phyloP scores from a whole-genome alignment of 805 yeast genomes.

The Candida sanyiensis region DNA sequence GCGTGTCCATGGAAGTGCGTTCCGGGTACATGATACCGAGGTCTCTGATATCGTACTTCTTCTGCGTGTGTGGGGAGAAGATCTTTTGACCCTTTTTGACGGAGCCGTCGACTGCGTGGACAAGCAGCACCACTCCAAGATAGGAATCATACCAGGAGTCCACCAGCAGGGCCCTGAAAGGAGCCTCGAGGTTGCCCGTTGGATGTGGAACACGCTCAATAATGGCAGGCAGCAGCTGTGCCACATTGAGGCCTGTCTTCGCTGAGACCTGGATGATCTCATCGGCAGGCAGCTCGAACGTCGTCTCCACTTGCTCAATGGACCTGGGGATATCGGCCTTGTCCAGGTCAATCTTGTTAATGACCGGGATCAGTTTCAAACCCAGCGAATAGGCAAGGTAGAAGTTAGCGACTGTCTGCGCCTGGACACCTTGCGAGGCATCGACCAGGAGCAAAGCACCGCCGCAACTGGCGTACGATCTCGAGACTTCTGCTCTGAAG shows the following conservation, averaged over 20 bases:
- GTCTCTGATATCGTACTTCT: slow-evolving; percentile 81
- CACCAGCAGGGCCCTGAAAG: slow-evolving; percentile 74
- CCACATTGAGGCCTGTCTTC: slow-evolving; percentile 82
- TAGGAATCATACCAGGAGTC: slow-evolving; percentile 97
- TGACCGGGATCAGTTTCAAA: slow-evolving; percentile 76
- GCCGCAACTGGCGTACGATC: slow-evolving; percentile 94
- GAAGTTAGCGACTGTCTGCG: slow-evolving; percentile 97
- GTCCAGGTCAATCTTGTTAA: slow-evolving; percentile 86
- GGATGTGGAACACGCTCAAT: slow-evolving; percentile 82
- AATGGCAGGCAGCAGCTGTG: slow-evolving; percentile 71
- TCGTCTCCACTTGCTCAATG: slow-evolving; percentile 75
- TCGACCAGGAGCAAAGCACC: slow-evolving; percentile 89
- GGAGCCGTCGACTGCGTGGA: slow-evolving; percentile 79
- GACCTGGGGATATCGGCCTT: slow-evolving; percentile 80
- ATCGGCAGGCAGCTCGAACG: slow-evolving; percentile 71
- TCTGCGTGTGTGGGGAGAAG: slow-evolving; percentile 68
- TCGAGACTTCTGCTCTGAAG: slow-evolving; percentile 85
- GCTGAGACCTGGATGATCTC: slow-evolving; percentile 86
- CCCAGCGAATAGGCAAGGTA: slow-evolving; percentile 84
- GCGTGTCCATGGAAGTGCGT: slow-evolving; percentile 51
- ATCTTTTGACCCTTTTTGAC: slow-evolving; percentile 71
- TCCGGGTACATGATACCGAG: slow-evolving; percentile 97
- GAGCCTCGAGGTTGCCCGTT: slow-evolving; percentile 43
- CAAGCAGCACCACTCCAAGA: slow-evolving; percentile 82
- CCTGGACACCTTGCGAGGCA: slow-evolving; percentile 95